These are phyloP conservation scores for Plantago coronopus DNA, from an alignment of 305 asterid genomes.

Conservation along the genomic window DNA sequence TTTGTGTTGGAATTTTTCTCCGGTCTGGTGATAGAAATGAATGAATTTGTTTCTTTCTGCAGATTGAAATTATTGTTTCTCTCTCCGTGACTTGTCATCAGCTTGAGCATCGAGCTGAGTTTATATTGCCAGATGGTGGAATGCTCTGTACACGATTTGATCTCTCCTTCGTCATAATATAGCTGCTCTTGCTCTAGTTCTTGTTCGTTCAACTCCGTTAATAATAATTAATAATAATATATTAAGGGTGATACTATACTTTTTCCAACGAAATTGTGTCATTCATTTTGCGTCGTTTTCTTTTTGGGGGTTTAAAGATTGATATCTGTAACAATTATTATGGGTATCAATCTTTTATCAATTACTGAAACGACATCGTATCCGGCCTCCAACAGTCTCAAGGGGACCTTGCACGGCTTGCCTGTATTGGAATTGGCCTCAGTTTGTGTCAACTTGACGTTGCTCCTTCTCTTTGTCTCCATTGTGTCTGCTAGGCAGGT, in stretches of 20 bases:
- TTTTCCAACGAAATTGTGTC: not conserved
- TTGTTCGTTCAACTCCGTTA: not conserved
- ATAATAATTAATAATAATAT: conserved; percentile 14
- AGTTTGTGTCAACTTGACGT: conserved; percentile 69
- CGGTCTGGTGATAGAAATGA: conserved; percentile 33
- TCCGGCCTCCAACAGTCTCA: conserved; percentile 29
- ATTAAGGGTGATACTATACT: not conserved
- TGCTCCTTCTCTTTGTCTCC: conserved; percentile 57
- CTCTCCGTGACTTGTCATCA: conserved; percentile 55
- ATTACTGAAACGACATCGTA: conserved; percentile 25
- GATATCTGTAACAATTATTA: conserved; percentile 46
- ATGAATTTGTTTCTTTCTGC: conserved; percentile 50
- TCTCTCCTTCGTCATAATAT: conserved; percentile 31
- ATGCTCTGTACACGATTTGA: conserved; percentile 62
- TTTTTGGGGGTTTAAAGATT: conserved; percentile 35
- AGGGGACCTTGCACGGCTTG: conserved; percentile 36
- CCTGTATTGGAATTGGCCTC: conserved; percentile 70
- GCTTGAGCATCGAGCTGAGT: conserved; percentile 29
- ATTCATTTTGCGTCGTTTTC: conserved; percentile 32
- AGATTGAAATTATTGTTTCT: conserved; percentile 36
- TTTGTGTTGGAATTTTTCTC: conserved; percentile 30
- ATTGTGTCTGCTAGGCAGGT: conserved; percentile 66
- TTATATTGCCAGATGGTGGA: conserved; percentile 71
- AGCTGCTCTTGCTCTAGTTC: conserved; percentile 6
- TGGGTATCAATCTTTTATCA: conserved; percentile 67